phyloP scores from a whole-genome alignment of 345 rosid genomes.

The Excoecaria agallocha region DNA sequence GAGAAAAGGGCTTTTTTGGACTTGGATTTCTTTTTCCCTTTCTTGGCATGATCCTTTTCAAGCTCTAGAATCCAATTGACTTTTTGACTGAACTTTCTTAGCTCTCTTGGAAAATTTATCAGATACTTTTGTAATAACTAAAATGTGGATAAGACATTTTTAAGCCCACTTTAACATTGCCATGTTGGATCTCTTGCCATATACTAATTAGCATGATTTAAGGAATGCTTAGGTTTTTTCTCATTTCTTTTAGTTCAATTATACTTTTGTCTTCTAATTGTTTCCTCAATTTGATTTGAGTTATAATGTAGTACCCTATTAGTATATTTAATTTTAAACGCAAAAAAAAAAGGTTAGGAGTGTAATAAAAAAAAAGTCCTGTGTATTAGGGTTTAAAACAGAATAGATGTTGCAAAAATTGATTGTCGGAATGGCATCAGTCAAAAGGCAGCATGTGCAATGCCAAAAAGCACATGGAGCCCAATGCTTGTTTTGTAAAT shows the following conservation, averaged over 20 bases:
- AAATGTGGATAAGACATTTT: slow-evolving; percentile 23
- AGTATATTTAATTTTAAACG: too few species aligned
- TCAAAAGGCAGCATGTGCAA: slow-evolving; percentile 64
- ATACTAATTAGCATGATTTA: slow-evolving; percentile 21
- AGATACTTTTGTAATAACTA: slow-evolving; percentile 29
- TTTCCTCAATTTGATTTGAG: too few species aligned
- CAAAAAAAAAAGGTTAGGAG: too few species aligned
- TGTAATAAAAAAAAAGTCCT: background rate
- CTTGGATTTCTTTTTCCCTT: slow-evolving; percentile 37
- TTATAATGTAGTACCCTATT: too few species aligned
- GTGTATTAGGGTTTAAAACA: background rate
- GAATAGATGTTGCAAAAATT: background rate
- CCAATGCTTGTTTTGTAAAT: slow-evolving; percentile 39
- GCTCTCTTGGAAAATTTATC: slow-evolving; percentile 1
- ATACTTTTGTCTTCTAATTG: background rate
- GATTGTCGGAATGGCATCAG: slow-evolving; percentile 26
- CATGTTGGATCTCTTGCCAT: slow-evolving; percentile 10
- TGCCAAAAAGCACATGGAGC: slow-evolving; percentile 61
- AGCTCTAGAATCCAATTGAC: slow-evolving; percentile 25
- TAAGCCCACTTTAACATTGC: slow-evolving; percentile 3
- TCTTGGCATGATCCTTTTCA: slow-evolving; percentile 43
- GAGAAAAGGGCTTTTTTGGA: slow-evolving; percentile 37
- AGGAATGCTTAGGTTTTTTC: slow-evolving; percentile 5
- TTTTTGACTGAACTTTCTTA: slow-evolving; percentile 47
- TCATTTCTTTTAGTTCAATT: background rate